Conservation (phyloP, 176 grass and related monocot genomes). For the Bonia amplexicaulis region DNA sequence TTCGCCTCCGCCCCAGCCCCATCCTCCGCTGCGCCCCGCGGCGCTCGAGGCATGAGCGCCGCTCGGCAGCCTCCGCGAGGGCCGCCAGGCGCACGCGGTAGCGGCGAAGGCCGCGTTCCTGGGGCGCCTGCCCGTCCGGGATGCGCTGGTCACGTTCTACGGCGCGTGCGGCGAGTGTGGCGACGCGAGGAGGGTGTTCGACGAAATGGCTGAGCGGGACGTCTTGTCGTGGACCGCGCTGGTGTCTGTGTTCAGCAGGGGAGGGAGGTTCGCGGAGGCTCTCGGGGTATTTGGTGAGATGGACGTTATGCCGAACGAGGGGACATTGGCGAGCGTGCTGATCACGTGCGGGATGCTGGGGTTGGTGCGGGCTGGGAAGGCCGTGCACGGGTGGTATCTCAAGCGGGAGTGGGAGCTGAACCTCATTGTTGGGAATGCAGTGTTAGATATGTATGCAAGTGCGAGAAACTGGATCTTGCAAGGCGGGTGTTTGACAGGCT, state of each 20-base stretch:
- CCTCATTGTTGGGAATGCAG: conserved; percentile 29
- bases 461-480: conserved; percentile 27
- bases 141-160: conserved; percentile 46
- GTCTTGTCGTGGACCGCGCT: conserved; percentile 46
- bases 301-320: conserved; percentile 24
- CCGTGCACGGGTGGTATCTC: conserved; percentile 22
- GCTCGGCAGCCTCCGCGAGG: conserved; percentile 28
- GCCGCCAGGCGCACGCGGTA: conserved; percentile 22
- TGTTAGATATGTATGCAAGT: conserved; percentile 59
- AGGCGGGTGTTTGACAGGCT: conserved; percentile 33
- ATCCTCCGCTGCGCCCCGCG: neutral
- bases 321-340: conserved; percentile 22
- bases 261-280: conserved; percentile 15
- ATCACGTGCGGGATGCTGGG: conserved; percentile 38
- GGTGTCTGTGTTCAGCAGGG: conserved; percentile 23
- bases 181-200: conserved; percentile 42
- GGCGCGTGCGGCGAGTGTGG: neutral
- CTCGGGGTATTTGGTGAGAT: conserved; percentile 24
- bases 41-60: conserved; percentile 41
- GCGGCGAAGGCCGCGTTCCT: conserved; percentile 28
- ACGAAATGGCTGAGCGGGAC: conserved; percentile 41
- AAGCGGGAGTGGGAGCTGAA: conserved; percentile 21
- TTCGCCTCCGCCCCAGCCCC: conserved; percentile 8
- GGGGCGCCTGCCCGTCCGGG: conserved; percentile 14
- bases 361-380: neutral